These are phyloP conservation scores for Daldinia sp. DNA, from an alignment of 2,329 filamentous ascomycete species.

Conservation along the genomic window DNA sequence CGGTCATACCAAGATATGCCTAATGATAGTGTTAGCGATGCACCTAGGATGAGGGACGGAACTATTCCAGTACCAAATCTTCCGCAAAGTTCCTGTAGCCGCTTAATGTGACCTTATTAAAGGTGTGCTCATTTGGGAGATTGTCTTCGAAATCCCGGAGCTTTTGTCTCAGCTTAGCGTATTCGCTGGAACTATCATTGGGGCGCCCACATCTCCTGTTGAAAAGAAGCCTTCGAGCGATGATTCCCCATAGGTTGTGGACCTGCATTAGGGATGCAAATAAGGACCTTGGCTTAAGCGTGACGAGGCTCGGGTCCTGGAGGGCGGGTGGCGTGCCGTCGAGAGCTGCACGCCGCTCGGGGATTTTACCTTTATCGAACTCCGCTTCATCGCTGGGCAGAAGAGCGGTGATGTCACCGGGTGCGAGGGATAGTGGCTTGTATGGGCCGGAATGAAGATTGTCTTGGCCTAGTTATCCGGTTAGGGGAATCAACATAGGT, in stretches of 20 bases:
- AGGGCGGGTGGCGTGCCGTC: constrained; percentile 61
- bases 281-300: constrained; percentile 57
- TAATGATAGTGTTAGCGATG: constrained; percentile 40
- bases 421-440: constrained; percentile 60
- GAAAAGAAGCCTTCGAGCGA: constrained; percentile 58
- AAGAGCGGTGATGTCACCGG: constrained; percentile 62
- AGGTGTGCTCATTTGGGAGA: constrained; percentile 58
- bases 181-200: constrained; percentile 59
- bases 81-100: constrained; percentile 57
- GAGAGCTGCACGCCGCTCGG: constrained; percentile 60
- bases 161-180: constrained; percentile 53
- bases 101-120: constrained; percentile 53
- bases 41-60: not conserved
- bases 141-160: constrained; percentile 58
- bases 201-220: constrained; percentile 55
- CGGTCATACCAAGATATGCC: constrained; percentile 64
- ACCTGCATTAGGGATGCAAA: constrained; percentile 65
- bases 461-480: constrained; percentile 55
- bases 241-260: constrained; percentile 62
- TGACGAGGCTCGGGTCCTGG: constrained; percentile 54
- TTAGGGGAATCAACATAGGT: not conserved
- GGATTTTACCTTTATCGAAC: constrained; percentile 58
- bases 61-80: constrained; percentile 53
- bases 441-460: constrained; percentile 63
- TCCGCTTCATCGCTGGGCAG: constrained; percentile 62